Evolutionary conservation across 2,329 filamentous ascomycete genomes (phyloP).

Genomic region (Didymella exigua): DNA sequence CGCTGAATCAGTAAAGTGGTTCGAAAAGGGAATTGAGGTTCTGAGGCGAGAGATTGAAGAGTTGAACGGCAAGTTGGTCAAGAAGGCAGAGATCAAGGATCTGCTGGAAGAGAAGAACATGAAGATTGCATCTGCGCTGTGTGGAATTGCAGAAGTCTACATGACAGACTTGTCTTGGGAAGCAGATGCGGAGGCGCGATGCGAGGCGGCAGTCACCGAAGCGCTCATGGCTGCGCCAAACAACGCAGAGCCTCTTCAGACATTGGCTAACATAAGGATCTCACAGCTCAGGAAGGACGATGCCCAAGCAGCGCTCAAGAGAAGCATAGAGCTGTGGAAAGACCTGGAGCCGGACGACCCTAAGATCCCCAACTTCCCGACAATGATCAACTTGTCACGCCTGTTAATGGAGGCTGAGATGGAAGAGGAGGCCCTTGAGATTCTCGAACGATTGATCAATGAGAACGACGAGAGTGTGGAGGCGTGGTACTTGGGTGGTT

Average conservation of each 20-base stretch:
- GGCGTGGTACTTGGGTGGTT: constrained; percentile 95
- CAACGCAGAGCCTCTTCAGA: constrained; percentile 89
- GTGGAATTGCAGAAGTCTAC: constrained; percentile 93
- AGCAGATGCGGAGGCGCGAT: constrained; percentile 83
- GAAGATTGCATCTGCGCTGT: constrained; percentile 89
- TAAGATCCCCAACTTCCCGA: constrained; percentile 81
- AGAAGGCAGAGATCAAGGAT: constrained; percentile 40
- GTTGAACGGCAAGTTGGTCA: constrained; percentile 57
- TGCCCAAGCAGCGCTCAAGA: constrained; percentile 75
- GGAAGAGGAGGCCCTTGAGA: constrained; percentile 82
- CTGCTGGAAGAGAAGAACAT: constrained; percentile 70
- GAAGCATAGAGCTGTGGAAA: constrained; percentile 84
- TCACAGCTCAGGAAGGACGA: constrained; percentile 82
- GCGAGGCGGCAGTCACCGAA: constrained; percentile 88
- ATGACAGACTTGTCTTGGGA: constrained; percentile 98
- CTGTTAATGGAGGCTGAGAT: constrained; percentile 89
- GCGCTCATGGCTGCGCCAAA: constrained; percentile 83
- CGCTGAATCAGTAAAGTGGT: constrained; percentile 65
- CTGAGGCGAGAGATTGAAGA: constrained; percentile 73
- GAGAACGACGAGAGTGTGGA: constrained; percentile 96
- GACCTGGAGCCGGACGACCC: constrained; percentile 75
- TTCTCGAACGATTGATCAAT: constrained; percentile 79
- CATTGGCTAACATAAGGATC: constrained; percentile 89
- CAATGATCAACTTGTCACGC: constrained; percentile 80
- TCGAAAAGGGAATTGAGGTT: constrained; percentile 70